These are phyloP conservation scores for Galeopsis tetrahit DNA, from an alignment of 257 asterid species.

Conservation along the genomic window DNA sequence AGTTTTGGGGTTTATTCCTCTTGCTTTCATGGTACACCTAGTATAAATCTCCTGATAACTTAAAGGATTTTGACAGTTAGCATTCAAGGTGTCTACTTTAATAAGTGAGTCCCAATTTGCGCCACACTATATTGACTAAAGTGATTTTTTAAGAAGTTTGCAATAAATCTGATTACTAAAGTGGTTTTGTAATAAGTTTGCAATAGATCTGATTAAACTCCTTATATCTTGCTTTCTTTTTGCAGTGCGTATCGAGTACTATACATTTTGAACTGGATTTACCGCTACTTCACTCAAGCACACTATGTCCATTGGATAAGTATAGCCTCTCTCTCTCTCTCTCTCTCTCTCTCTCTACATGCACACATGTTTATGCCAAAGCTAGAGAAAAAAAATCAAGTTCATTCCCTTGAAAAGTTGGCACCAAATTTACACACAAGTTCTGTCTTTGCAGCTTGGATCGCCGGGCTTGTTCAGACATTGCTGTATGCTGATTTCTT, in stretches of 20 bases:
- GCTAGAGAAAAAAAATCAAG: neutral
- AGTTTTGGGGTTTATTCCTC: neutral
- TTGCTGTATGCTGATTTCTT: constrained; percentile 87
- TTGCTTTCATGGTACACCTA: neutral
- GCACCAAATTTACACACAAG: constrained; percentile 6
- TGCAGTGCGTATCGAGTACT: constrained; percentile 80
- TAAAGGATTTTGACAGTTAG: neutral
- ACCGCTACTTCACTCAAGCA: constrained; percentile 90
- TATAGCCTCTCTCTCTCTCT: constrained; percentile 41
- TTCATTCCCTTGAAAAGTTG: constrained; percentile 16
- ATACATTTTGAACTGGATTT: constrained; percentile 87
- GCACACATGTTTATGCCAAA: neutral
- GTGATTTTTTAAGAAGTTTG: neutral
- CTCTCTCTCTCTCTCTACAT: neutral
- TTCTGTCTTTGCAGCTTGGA: constrained; percentile 65
- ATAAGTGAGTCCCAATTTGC: neutral
- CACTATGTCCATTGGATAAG: constrained; percentile 89
- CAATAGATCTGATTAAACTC: constrained; percentile 4
- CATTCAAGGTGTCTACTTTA: constrained; percentile 1
- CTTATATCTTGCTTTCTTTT: constrained; percentile 24
- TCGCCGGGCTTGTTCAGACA: constrained; percentile 75
- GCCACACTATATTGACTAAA: neutral
- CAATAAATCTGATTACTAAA: neutral
- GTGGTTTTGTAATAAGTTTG: neutral
- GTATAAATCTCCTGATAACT: neutral